Evolutionary conservation across 352 stramenopile genomes (phyloP).

Genomic region (Phytophthora meadii): DNA sequence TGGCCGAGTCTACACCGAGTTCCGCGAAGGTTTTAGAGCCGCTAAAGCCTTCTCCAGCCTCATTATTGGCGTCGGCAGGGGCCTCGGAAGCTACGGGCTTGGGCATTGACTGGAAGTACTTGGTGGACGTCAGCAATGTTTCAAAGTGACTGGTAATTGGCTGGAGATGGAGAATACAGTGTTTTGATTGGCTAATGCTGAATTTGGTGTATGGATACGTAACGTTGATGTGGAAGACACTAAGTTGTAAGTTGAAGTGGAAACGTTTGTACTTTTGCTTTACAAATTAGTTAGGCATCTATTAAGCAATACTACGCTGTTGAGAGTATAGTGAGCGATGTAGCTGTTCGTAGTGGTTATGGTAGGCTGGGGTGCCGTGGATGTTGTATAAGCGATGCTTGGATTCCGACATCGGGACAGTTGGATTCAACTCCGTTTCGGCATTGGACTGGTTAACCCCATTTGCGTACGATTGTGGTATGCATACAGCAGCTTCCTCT

Average conservation of each 20-base stretch:
- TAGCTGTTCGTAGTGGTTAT: not conserved
- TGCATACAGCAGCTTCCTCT: not conserved
- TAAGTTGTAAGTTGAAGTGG: no score
- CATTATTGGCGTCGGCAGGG: slow-evolving; percentile 31
- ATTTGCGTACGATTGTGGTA: not conserved
- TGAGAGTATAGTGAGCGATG: not conserved
- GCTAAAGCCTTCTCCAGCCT: slow-evolving; percentile 57
- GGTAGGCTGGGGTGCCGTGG: not conserved
- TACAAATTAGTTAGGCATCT: not conserved
- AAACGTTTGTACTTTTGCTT: no score
- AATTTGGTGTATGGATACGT: no score
- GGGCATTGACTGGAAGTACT: not conserved
- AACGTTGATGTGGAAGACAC: no score
- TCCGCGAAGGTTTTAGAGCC: slow-evolving; percentile 88
- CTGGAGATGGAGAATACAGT: no score
- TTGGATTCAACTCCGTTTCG: not conserved
- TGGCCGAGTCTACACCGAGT: slow-evolving; percentile 90
- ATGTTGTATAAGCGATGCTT: not conserved
- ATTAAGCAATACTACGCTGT: not conserved
- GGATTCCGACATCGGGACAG: not conserved
- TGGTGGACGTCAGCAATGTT: no score
- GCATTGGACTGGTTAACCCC: not conserved
- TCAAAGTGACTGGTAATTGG: no score
- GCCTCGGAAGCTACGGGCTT: slow-evolving; percentile 8
- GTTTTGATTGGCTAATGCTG: not conserved